Evolutionary conservation across 2,329 filamentous ascomycete species (phyloP).

Genomic region (Aspergillus eucalypticola): DNA sequence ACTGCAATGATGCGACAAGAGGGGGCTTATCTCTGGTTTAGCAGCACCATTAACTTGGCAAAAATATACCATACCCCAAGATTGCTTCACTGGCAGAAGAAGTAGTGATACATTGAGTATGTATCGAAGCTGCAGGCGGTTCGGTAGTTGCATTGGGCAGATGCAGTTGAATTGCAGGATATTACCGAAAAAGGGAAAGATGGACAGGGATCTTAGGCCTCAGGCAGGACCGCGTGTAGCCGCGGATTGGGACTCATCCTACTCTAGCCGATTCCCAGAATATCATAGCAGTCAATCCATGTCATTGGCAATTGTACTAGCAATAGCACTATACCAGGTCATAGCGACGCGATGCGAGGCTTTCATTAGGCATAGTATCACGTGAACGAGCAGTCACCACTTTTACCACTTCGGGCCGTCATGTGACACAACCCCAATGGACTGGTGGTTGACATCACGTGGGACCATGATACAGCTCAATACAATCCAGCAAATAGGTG

Average conservation of each 20-base stretch:
- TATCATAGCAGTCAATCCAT: too few species aligned
- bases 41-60: not conserved
- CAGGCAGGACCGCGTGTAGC: too few species aligned
- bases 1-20: slow-evolving; percentile 1
- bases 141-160: too few species aligned
- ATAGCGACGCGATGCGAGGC: not conserved
- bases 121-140: too few species aligned
- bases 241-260: too few species aligned
- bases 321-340: not conserved
- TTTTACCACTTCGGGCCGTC: not conserved
- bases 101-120: too few species aligned
- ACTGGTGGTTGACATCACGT: not conserved
- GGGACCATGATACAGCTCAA: not conserved
- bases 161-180: too few species aligned
- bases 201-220: too few species aligned
- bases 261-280: too few species aligned
- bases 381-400: slow-evolving; percentile 8
- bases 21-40: not conserved
- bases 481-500: not conserved
- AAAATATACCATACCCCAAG: not conserved
- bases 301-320: not conserved
- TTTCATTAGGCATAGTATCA: slow-evolving; percentile 16
- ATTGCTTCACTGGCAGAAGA: too few species aligned
- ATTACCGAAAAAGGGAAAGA: too few species aligned
- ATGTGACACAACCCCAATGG: not conserved